phyloP scores from a whole-genome alignment of 371 early-diverging fungal genomes.

The Mucor mucedo region DNA sequence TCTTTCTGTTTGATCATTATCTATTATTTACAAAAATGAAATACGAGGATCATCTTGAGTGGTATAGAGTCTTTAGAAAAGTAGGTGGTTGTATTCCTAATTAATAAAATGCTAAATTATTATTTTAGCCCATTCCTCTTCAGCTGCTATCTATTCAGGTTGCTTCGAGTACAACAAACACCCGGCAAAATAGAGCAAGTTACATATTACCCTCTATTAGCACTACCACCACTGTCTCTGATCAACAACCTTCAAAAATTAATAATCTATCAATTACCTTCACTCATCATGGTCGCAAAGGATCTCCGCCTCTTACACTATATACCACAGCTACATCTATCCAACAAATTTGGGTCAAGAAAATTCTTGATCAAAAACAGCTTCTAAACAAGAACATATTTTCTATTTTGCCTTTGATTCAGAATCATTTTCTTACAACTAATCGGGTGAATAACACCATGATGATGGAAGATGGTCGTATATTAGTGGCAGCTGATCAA shows the following conservation, averaged over 20 bases:
- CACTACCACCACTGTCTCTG: constrained; percentile 11
- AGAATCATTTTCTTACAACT: constrained; percentile 14
- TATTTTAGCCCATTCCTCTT: constrained; percentile 70
- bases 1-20: constrained; percentile 89
- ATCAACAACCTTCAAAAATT: not conserved
- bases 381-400: constrained; percentile 56
- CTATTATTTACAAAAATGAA: constrained; percentile 78
- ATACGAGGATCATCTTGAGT: constrained; percentile 37
- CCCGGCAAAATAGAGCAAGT: constrained; percentile 36
- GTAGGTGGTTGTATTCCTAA: constrained; percentile 11
- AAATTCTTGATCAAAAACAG: constrained; percentile 74
- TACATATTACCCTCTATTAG: constrained; percentile 44
- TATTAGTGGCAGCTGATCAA: constrained; percentile 44
- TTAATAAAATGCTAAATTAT: not conserved
- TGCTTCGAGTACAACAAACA: constrained; percentile 46
- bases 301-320: constrained; percentile 64
- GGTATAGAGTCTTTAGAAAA: constrained; percentile 42
- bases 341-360: constrained; percentile 81
- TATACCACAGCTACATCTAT: constrained; percentile 75
- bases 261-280: constrained; percentile 64
- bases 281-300: constrained; percentile 78
- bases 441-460: constrained; percentile 31
- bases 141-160: constrained; percentile 56
- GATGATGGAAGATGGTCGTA: not conserved
- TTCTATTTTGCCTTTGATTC: constrained; percentile 47